Evolutionary conservation across 495 filamentous ascomycete species (phyloP).

Genomic region (Venustampulla echinocandica): DNA sequence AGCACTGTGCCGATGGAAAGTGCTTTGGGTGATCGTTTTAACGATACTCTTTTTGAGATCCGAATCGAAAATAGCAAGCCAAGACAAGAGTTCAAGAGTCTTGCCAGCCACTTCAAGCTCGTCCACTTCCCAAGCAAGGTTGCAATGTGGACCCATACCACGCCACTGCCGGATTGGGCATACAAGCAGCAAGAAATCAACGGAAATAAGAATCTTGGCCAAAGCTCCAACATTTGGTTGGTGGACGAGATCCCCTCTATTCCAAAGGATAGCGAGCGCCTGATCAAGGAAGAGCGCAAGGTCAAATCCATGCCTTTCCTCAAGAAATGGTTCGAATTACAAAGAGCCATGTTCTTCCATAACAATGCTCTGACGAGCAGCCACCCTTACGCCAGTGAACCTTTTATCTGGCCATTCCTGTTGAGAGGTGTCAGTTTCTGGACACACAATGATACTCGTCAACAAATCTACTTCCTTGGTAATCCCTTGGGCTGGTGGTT

Average conservation of each 20-base stretch:
- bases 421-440: conserved; percentile 97
- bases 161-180: conserved; percentile 89
- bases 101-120: conserved; percentile 88
- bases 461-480: conserved; percentile 97
- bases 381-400: conserved; percentile 89
- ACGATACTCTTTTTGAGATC: conserved; percentile 91
- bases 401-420: conserved; percentile 97
- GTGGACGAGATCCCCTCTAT: conserved; percentile 84
- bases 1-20: conserved; percentile 69
- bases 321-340: conserved; percentile 91
- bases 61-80: conserved; percentile 79
- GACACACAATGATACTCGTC: conserved; percentile 91
- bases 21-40: conserved; percentile 67
- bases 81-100: conserved; percentile 76
- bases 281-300: conserved; percentile 61
- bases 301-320: conserved; percentile 80
- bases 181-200: conserved; percentile 98
- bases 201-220: conserved; percentile 91
- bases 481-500: conserved; percentile 99
- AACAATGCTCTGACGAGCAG: conserved; percentile 96
- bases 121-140: conserved; percentile 89
- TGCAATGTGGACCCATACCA: conserved; percentile 97
- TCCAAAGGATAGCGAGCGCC: conserved; percentile 55
- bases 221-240: conserved; percentile 89
- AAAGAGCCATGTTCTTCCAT: conserved; percentile 98